Evolutionary conservation across 2,329 filamentous ascomycete species (phyloP).

Genomic region (Claviceps sp.): DNA sequence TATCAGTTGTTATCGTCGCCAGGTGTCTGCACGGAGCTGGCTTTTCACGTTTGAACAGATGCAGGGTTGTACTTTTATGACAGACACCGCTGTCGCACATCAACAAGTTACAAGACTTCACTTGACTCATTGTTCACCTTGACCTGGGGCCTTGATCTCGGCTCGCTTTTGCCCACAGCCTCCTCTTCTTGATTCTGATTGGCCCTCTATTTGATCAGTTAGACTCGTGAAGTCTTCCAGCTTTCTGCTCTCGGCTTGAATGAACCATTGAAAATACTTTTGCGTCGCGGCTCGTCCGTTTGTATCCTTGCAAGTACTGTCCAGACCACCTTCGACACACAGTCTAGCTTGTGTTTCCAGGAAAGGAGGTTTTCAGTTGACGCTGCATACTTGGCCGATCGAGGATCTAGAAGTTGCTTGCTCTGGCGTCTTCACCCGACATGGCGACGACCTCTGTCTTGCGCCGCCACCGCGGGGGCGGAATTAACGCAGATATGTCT

Average conservation of each 20-base stretch:
- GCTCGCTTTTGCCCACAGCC: neutral
- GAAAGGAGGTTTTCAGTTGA: neutral
- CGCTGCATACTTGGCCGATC: neutral
- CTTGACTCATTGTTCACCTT: neutral
- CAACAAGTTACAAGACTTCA: neutral
- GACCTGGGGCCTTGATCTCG: neutral
- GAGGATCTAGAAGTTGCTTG: neutral
- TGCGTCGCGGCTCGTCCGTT: too few species aligned
- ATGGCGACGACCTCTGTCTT: neutral
- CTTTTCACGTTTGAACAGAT: neutral
- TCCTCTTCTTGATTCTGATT: neutral
- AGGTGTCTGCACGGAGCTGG: constrained; percentile 15
- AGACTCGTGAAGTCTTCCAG: neutral
- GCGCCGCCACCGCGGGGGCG: constrained; percentile 2
- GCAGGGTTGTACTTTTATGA: too few species aligned
- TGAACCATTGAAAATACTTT: neutral
- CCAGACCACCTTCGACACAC: neutral
- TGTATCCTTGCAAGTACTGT: neutral
- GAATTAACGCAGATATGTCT: neutral
- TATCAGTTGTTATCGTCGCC: constrained; percentile 15
- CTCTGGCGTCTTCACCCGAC: neutral
- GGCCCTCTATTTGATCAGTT: neutral
- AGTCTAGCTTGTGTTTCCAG: neutral
- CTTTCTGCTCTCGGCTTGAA: neutral
- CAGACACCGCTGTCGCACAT: too few species aligned